Evolutionary conservation across 148 eudicot species (phyloP).

Genomic region (Polygonum maritimum): DNA sequence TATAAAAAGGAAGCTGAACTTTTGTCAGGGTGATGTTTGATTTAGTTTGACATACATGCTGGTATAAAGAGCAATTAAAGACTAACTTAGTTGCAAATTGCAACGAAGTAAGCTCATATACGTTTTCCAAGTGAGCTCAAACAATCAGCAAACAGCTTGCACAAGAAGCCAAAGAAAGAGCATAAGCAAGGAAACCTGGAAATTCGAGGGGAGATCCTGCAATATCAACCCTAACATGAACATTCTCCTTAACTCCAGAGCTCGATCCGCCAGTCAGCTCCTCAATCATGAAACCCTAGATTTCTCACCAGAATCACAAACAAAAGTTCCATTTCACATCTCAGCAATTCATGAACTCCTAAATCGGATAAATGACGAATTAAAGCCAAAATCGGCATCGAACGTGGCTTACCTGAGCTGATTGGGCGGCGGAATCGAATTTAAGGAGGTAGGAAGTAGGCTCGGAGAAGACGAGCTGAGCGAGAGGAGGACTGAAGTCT

Average conservation of each 20-base stretch:
- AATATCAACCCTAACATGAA: conserved; percentile 66
- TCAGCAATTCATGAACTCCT: neutral
- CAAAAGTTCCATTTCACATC: neutral
- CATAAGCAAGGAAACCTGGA: conserved; percentile 38
- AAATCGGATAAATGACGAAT: neutral
- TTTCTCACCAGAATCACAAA: neutral
- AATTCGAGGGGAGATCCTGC: conserved; percentile 71
- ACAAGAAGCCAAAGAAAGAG: neutral
- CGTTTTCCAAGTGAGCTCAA: neutral
- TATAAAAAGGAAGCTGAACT: neutral
- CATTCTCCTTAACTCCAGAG: conserved; percentile 52
- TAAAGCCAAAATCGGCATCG: neutral
- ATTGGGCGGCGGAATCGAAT: conserved; percentile 54
- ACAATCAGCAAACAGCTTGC: neutral
- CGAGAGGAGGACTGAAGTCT: conserved; percentile 42
- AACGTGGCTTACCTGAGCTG: conserved; percentile 53
- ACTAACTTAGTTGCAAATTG: neutral
- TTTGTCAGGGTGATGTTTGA: neutral
- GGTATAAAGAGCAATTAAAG: neutral
- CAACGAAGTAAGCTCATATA: neutral
- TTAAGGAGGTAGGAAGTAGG: conserved; percentile 43
- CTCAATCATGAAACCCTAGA: conserved; percentile 41
- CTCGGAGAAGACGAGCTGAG: conserved; percentile 37
- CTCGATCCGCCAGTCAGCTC: conserved; percentile 25
- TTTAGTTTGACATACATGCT: neutral